Percentiles rank a stretch among this genome's conserved stretches.
Evolutionary conservation across 2,329 filamentous ascomycete species (phyloP).

Genomic region (Alternaria sp.): DNA sequence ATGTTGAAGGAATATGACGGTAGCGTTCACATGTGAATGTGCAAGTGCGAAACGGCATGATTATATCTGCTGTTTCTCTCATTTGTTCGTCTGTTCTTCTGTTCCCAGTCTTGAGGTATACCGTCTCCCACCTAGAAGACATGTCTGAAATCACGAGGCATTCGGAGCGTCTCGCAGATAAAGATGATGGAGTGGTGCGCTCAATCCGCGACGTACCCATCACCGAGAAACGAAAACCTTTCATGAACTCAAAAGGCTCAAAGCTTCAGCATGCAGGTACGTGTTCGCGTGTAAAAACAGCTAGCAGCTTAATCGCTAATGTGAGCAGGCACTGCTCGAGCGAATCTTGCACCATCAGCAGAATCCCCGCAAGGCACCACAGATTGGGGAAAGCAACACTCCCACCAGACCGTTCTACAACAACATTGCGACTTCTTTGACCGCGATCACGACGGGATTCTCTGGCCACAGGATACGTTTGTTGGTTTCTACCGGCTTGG

Average conservation of each 20-base stretch:
- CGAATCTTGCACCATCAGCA: conserved; percentile 5
- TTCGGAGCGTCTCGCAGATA: conserved; percentile 5
- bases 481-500: conserved; percentile 57
- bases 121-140: not conserved
- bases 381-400: conserved; percentile 9
- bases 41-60: not conserved
- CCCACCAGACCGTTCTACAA: conserved; percentile 33
- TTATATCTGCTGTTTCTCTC: not conserved
- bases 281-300: not conserved
- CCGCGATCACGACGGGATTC: conserved; percentile 60
- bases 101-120: too few relatives aligned
- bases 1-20: conserved; percentile 6
- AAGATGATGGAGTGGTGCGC: conserved; percentile 6
- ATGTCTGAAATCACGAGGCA: conserved; percentile 12
- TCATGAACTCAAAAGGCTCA: not conserved
- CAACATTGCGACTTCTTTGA: conserved; percentile 65
- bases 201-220: conserved; percentile 13
- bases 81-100: not conserved
- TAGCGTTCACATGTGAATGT: conserved; percentile 6
- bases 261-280: conserved; percentile 10
- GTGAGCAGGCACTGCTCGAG: conserved; percentile 2
- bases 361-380: conserved; percentile 2
- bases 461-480: conserved; percentile 63
- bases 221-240: conserved; percentile 14
- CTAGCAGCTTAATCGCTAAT: not conserved